A percentile compares a stretch with the other conserved stretches of the same genome.
These are phyloP conservation scores for Chlorociboria aeruginascens DNA, from an alignment of 495 filamentous ascomycete genomes.

Conservation along the genomic window DNA sequence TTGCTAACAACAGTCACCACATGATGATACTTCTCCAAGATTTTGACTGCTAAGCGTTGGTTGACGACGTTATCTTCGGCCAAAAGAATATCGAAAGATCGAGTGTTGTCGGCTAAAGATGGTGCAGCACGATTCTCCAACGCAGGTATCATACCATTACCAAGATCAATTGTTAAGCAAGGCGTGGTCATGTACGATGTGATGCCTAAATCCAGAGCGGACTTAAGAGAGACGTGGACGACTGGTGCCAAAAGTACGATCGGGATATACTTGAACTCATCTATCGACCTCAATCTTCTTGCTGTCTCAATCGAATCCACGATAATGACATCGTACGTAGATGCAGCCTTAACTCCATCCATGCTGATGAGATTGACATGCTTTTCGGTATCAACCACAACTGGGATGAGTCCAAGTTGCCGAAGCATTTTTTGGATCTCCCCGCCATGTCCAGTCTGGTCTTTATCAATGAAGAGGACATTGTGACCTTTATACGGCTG, in stretches of 20 bases:
- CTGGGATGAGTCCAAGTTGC: conserved; percentile 65
- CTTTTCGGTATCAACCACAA: conserved; percentile 64
- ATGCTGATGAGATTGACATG: conserved; percentile 24
- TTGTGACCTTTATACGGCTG: conserved; percentile 84
- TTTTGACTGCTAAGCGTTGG: conserved; percentile 91
- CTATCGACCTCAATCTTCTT: conserved; percentile 67
- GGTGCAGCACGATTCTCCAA: conserved; percentile 89
- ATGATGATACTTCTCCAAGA: conserved; percentile 96
- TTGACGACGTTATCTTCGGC: conserved; percentile 98
- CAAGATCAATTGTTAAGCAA: conserved; percentile 87
- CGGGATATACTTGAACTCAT: conserved; percentile 96
- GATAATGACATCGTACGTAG: conserved; percentile 84
- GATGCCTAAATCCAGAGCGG: conserved; percentile 89
- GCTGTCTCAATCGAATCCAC: conserved; percentile 92
- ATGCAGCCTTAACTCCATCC: conserved; percentile 41
- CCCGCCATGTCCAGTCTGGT: conserved; percentile 62
- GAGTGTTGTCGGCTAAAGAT: conserved; percentile 83
- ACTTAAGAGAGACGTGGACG: conserved; percentile 87
- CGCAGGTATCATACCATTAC: conserved; percentile 97
- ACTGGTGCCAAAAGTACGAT: conserved; percentile 87
- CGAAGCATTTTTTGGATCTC: conserved; percentile 73
- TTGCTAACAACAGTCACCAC: conserved; percentile 94
- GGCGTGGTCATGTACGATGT: conserved; percentile 98
- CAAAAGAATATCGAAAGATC: conserved; percentile 90
- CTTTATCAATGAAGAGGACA: conserved; percentile 94